These are phyloP conservation scores for Trametes sanguinea DNA, from an alignment of 768 basidiomycete species.

Conservation along the genomic window DNA sequence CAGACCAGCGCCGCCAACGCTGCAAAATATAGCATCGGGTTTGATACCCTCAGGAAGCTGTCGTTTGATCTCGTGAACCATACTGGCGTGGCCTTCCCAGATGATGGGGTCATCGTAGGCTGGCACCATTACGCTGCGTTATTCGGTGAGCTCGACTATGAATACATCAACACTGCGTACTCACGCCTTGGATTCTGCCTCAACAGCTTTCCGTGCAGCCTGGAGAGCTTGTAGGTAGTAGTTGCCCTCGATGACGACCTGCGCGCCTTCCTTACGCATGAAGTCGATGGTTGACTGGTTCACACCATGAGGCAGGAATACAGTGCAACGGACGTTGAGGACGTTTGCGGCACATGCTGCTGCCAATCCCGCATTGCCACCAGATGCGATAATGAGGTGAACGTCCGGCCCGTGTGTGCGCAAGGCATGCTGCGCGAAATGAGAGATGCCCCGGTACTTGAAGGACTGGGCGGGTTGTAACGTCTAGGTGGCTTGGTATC, in stretches of 20 bases:
- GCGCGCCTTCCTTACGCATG: conserved; percentile 55
- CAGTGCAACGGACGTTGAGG: conserved; percentile 60
- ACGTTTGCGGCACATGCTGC: conserved; percentile 61
- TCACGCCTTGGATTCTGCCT: conserved; percentile 53
- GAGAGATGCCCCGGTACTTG: conserved; percentile 74
- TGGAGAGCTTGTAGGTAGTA: conserved; percentile 59
- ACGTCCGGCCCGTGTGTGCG: conserved; percentile 51
- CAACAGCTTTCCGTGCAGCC: conserved; percentile 50
- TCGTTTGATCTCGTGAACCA: conserved; percentile 61
- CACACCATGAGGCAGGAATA: conserved; percentile 63
- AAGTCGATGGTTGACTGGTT: conserved; percentile 49
- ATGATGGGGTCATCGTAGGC: conserved; percentile 69
- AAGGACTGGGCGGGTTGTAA: conserved; percentile 75
- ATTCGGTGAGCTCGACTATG: neutral
- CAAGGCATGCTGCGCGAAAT: conserved; percentile 55
- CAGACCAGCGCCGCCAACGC: conserved; percentile 75
- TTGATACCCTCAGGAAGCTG: conserved; percentile 48
- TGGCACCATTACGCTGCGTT: conserved; percentile 61
- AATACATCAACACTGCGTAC: conserved; percentile 28
- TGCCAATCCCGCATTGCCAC: conserved; percentile 82
- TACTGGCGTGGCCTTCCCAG: conserved; percentile 79
- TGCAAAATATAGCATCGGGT: conserved; percentile 76
- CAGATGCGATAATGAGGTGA: conserved; percentile 71
- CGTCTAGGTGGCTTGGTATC: conserved; percentile 44
- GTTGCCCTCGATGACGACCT: conserved; percentile 58